Base-by-base conservation (phyloP, 23 red algal genomes). In the Gracilaria domingensis region DNA sequence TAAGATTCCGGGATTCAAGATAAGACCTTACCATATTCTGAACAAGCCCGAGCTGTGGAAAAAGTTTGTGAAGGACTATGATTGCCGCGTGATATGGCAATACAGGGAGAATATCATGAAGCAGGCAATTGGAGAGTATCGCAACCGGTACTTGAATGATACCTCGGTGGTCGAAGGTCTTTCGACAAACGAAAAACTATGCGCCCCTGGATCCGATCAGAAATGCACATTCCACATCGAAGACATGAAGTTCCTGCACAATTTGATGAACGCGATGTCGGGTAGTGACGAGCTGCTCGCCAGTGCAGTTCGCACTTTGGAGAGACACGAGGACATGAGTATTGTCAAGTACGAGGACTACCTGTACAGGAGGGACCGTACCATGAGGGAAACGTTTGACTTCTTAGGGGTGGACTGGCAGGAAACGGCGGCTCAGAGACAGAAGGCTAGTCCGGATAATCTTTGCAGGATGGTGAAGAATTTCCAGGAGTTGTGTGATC, bases 341-440 rank as follows among this genome's bases (percentile, higher is more conserved):
- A 81, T 78, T 66, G 92, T 86, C 83, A 76, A 65, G 30, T 95
- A 95, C 36, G 92, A 95, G 56, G 92, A 95, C 50, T 95, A 95
- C 57, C 66, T 95, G 38, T 80, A 85, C 35, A 29, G 40, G 2
- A 78, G 84, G 57, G 53, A 83, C 12, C 54, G 69, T 42, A 86
- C 82, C 16, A 95, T 95, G 84, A 64, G 45, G 24, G 82, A 95
- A 80, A 65, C 85, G 30, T 78, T 88, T 58, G 77, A 83, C 35
- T 95, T 95, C 53, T 49, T 95, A 3, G 92, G 92, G 1, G 73
- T 95, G 14, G 90, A 80, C 34, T 77, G 53, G 51, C 66, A 95
- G 35, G 83, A 89, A 57, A 83, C 78, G 24, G 66, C 36, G 17
- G 72, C 92, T 4, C 75, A 82, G 50, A 44, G 92, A 72, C 29